Evolutionary conservation across 257 asterid genomes (phyloP).

Genomic region (Solanum sejunctum): DNA sequence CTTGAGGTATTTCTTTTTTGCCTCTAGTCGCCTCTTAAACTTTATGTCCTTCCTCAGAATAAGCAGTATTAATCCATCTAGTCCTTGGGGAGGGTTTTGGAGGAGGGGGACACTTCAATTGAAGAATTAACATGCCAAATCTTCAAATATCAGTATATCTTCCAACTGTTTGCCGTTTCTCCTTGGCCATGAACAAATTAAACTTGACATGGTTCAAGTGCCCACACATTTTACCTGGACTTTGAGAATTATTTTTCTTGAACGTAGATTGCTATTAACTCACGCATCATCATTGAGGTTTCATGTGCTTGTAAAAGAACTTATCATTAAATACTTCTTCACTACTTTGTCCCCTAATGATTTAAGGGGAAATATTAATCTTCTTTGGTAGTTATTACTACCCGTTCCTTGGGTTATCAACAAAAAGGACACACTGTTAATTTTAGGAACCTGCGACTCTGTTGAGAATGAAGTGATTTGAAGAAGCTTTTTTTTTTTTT

Average conservation of each 20-base stretch:
- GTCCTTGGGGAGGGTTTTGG: background rate
- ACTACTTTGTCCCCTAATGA: background rate
- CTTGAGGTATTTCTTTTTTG: conserved; percentile 35
- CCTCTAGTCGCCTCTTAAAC: background rate
- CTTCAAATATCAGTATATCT: background rate
- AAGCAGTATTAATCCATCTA: background rate
- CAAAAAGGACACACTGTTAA: background rate
- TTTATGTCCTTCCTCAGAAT: background rate
- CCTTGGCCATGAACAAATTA: background rate
- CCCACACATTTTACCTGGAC: background rate
- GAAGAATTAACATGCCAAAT: background rate
- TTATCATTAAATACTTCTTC: background rate
- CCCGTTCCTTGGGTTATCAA: background rate
- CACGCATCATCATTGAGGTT: background rate
- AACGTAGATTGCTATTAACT: background rate
- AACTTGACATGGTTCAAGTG: background rate
- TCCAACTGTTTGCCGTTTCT: background rate
- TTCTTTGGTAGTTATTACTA: background rate
- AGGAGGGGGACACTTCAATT: background rate
- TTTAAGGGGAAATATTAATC: background rate
- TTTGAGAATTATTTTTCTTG: background rate
- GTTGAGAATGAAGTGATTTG: background rate
- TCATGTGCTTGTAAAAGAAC: background rate
- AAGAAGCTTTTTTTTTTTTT: background rate
- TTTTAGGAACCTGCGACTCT: background rate